Evolutionary conservation across 371 early-diverging fungal genomes (phyloP), one percentile per base, ranked within the genome.

Genomic region (Umbelopsis sp.): DNA sequence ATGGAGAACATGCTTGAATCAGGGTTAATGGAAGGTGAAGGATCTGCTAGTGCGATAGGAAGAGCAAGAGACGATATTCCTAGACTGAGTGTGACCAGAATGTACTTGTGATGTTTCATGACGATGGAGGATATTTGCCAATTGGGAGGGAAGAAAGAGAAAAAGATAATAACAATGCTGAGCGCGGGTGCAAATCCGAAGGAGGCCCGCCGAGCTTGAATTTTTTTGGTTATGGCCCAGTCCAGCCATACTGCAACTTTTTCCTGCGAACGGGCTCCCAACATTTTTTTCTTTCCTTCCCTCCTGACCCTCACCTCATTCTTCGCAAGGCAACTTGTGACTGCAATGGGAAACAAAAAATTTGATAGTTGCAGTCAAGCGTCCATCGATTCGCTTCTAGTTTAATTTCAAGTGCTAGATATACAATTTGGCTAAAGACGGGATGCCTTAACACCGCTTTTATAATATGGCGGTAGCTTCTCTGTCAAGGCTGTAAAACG

Each of bases 71-170:
- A 57, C 7, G 57, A 35, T 57, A 57, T 57, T 16, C 57, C 29
- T 10, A 57, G 57, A 18, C 57, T 57, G 18, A 57, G 57, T 14
- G 57, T 35, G 57, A 57, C 35, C 3, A 57, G 35, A 12, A 57
- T 57, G 35, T 57, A 57, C 35, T 57, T 29, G 57, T 57, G 57
- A 29, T 57, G 57, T 35, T 57, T 57, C 57, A 57, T 57, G 18
- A 10, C 32, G 22, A 35, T 37, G 37, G 57, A 18, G 57, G 32
- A 35, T 57, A 35, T 25, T 29, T 57, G 35, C 57, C 29, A 51
- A 51, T 20, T 4, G 25, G 51, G 22, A 22, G 24, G 29, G 9
- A 51, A 24, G 52, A 51, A 24, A 41, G 10, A 41, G 41, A 41
- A n/a, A 48, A 48, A 48, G 48, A 48, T 20, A 48, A 48, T 48